A percentile compares a stretch with the other conserved stretches of the same genome.
phyloP scores from a whole-genome alignment of 139 green algal species.

The Pleodorina starrii region DNA sequence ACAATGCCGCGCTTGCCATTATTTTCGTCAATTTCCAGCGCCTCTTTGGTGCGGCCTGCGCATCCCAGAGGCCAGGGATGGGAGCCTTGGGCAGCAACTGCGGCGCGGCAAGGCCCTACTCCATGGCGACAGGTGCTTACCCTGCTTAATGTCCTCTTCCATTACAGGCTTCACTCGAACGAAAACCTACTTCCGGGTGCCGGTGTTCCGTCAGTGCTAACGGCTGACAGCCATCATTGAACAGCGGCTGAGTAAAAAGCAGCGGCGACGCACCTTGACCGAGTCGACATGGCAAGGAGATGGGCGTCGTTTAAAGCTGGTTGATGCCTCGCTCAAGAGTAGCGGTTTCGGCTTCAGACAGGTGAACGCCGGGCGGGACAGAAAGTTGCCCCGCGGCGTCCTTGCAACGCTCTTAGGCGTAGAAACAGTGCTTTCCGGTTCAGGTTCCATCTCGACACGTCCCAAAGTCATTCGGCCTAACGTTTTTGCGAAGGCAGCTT shows the following conservation, averaged over 20 bases:
- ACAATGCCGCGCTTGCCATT: neutral
- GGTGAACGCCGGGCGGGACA: neutral
- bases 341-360: neutral
- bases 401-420: neutral
- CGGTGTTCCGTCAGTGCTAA: neutral
- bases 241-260: too few species aligned
- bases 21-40: neutral
- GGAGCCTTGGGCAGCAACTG: neutral
- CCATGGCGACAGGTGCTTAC: neutral
- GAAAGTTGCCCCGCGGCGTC: neutral
- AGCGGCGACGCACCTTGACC: constrained; percentile 3
- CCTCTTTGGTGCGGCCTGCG: neutral
- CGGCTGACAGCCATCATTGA: neutral
- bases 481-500: neutral
- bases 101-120: neutral
- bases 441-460: too few species aligned
- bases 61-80: neutral
- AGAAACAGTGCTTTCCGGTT: neutral
- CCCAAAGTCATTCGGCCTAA: too few species aligned
- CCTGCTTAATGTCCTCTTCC: neutral
- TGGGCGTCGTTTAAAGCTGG: neutral
- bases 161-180: constrained; percentile 32
- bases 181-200: neutral
- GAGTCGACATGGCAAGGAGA: neutral
- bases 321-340: neutral